phyloP scores from a whole-genome alignment of 345 rosid species.

The Populus nigra region DNA sequence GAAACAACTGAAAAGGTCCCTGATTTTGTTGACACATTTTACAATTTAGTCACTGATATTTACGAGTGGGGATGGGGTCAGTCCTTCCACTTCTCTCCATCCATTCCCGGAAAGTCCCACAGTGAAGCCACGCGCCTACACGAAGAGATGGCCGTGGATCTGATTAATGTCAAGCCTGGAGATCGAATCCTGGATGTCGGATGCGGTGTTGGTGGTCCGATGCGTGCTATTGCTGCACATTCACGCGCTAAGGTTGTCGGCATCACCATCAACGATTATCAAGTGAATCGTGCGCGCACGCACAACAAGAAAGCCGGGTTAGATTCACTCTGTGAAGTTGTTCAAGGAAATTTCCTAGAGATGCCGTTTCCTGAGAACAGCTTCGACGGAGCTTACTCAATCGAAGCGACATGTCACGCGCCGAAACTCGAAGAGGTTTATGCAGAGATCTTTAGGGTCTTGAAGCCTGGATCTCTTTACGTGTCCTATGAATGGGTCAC shows the following conservation, averaged over 20 bases:
- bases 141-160: constrained; percentile 86
- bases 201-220: constrained; percentile 96
- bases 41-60: constrained; percentile 89
- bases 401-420: constrained; percentile 98
- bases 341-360: constrained; percentile 81
- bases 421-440: constrained; percentile 85
- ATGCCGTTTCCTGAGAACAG: constrained; percentile 78
- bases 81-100: constrained; percentile 93
- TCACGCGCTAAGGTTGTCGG: constrained; percentile 81
- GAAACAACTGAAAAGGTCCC: constrained; percentile 77
- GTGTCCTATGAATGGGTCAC: constrained; percentile 97
- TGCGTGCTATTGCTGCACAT: constrained; percentile 97
- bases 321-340: constrained; percentile 74
- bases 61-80: constrained; percentile 99
- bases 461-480: constrained; percentile 78
- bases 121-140: constrained; percentile 82
- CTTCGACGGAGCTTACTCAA: constrained; percentile 96
- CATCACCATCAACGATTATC: constrained; percentile 94
- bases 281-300: constrained; percentile 73
- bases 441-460: constrained; percentile 68
- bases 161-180: constrained; percentile 58
- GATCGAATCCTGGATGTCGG: constrained; percentile 76
- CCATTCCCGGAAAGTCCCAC: constrained; percentile 71
- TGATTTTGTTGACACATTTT: constrained; percentile 86
- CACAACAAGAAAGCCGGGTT: constrained; percentile 91